Evolutionary conservation across 2,329 filamentous ascomycete species (phyloP), one percentile per base, ranked within the genome.

Genomic region (Pseudogymnoascus sp.): DNA sequence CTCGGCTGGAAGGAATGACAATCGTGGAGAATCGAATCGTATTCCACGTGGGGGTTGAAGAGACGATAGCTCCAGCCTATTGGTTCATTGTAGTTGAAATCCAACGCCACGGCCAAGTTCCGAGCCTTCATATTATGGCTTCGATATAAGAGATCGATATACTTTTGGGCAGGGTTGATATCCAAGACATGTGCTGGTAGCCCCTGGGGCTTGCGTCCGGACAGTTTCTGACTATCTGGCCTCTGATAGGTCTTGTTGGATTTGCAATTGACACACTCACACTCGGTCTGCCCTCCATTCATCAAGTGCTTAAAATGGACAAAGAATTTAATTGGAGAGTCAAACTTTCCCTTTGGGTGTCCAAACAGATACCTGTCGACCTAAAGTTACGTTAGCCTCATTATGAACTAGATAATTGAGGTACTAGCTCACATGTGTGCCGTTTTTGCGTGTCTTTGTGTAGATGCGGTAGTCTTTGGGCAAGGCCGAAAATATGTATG

Each of bases 351-450:
- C 22, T 38, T 50, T 11, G 35, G 41, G 33, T 62, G 60, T 12
- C 63, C 63, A 35, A 53, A 64, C 5, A 64, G 33, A 24, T 64
- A 64, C n/a, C 63, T 61, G 16, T 64, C 63, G 11, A 40, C 11
- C 60, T 62, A 33, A 22, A 11, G 50, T 2, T 33, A 22, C 5
- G 28, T 56, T 56, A 56, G 28, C 28, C 16, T 19, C 28, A 56
- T 22, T 35, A 56, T 56, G 26, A 56, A 33, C 50, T 56, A 33
- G 50, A 8, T 56, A 33, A 19, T 56, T 35, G 28, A 56, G 5
- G 8, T 7, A 56, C 26, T 19, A 56, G 14, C 59, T 40, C n/a
- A 60, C 59, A 19, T 60, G 59, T 11, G 16, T 12, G 26, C 59
- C 59, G 26, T 19, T 60, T 26, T 38, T 41, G 26, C 59, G 22